A percentile compares a stretch with the other conserved stretches of the same genome.
phyloP scores from a whole-genome alignment of 176 grass and related monocot genomes.

The Phoenix dactylifera region DNA sequence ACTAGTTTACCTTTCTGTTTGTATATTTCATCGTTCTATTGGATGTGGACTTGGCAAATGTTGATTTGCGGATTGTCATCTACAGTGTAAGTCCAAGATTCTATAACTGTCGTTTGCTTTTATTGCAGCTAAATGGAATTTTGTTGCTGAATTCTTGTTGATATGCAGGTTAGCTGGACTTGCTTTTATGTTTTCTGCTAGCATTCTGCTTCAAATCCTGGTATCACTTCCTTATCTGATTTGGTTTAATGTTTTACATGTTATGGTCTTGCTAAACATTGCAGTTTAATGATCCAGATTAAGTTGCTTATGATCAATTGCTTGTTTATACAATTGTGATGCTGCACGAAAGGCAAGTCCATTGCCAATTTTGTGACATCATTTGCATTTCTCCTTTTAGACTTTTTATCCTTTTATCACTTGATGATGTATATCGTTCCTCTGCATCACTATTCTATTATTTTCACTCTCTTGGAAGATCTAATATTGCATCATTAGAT shows the following conservation, averaged over 20 bases:
- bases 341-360: too few relatives aligned
- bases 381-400: too few relatives aligned
- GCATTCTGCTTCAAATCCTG: slow-evolving; percentile 88
- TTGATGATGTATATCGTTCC: too few relatives aligned
- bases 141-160: slow-evolving; percentile 4
- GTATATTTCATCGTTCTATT: background rate
- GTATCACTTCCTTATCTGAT: slow-evolving; percentile 19
- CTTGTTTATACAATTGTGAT: too few relatives aligned
- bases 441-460: too few relatives aligned
- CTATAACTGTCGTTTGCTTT: background rate
- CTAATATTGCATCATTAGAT: too few relatives aligned
- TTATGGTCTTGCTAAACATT: too few relatives aligned
- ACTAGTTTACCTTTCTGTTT: background rate
- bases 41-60: background rate
- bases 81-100: slow-evolving; percentile 21
- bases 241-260: background rate
- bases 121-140: slow-evolving; percentile 5
- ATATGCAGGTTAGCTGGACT: slow-evolving; percentile 73
- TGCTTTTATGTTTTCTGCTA: slow-evolving; percentile 94
- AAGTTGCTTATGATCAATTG: too few relatives aligned
- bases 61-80: background rate
- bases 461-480: too few relatives aligned
- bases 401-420: too few relatives aligned
- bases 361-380: too few relatives aligned
- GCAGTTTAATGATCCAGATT: too few relatives aligned